Base-by-base conservation (phyloP, 73 alveolate species). In the Paramecium tetraurelia region DNA sequence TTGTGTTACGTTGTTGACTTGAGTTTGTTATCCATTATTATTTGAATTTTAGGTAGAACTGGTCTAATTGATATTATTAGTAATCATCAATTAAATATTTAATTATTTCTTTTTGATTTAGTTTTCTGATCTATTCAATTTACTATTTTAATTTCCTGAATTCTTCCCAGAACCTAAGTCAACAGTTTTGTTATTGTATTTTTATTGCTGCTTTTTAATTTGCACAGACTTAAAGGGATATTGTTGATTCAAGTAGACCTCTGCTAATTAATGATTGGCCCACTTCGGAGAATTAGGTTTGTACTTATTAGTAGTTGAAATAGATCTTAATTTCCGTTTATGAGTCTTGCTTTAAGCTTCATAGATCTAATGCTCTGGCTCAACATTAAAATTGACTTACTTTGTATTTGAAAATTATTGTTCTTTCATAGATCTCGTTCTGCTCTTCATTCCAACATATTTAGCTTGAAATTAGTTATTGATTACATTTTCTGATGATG, bases 201-300 rank as follows among this genome's bases (percentile, higher is more conserved):
- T 63, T 63, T 63, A 24, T 63, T 27, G 12, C 21, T 63, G 10
- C 12, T 63, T 63, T n/a, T 24, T 63, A 3, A 63, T 27, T 63
- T 63, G 12, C 3, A 63, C 48, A 31, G 84, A 63, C 12, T 63
- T 63, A 33, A 63, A 63, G 1, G 84, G 84, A 63, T 63, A 63
- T 33, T 63, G 24, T 24, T 63, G 31, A 63, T 63, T 63, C 16
- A 63, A n/a, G 31, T 63, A 63, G 4, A 63, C 84, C 14, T 80
- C 90, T 31, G 84, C 84, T 63, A 43, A 33, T 41, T 33, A 29
- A 24, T 80, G 70, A 44, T 80, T 80, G 4, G 29, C 24, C 70
- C 90, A 80, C 18, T 80, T 80, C 1, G 90, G 90, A 43, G 76
- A 44, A 8, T 80, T 41, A 14, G 90, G 90, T 48, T 80, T 80